These are phyloP conservation scores for Lyophyllum shimeji DNA, from an alignment of 768 basidiomycete genomes.

Conservation along the genomic window DNA sequence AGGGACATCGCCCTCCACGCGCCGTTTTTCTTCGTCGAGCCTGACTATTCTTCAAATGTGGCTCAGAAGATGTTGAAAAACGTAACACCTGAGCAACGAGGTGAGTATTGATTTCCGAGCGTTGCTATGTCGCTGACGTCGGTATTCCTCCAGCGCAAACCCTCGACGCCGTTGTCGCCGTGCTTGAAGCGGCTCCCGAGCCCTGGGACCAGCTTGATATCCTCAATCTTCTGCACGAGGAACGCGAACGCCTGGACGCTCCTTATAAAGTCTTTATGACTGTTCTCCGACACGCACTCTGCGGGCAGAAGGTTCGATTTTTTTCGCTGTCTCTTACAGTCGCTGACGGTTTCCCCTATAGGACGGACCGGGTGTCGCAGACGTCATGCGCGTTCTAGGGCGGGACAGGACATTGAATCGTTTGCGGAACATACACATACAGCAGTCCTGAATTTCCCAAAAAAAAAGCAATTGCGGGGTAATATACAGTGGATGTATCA, in stretches of 20 bases:
- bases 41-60: constrained; percentile 54
- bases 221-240: constrained; percentile 40
- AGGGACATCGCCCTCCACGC: constrained; percentile 68
- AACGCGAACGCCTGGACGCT: constrained; percentile 37
- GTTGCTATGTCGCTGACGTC: background rate
- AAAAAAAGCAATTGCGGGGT: background rate
- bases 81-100: constrained; percentile 39
- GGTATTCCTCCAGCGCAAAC: constrained; percentile 27
- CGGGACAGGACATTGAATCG: constrained; percentile 38
- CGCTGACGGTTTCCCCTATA: constrained; percentile 15
- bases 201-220: constrained; percentile 40
- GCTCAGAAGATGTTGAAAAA: constrained; percentile 52
- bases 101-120: constrained; percentile 33
- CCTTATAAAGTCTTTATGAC: constrained; percentile 64
- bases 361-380: constrained; percentile 50
- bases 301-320: constrained; percentile 71
- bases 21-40: constrained; percentile 78
- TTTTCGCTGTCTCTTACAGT: background rate
- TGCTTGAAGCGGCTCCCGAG: constrained; percentile 29
- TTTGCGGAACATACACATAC: constrained; percentile 18
- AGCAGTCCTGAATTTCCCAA: no score
- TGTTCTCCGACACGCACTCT: constrained; percentile 73
- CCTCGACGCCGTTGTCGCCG: constrained; percentile 27
- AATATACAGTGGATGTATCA: background rate
- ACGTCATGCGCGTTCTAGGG: constrained; percentile 44